Evolutionary conservation across 257 asterid species (phyloP), one percentile per base, ranked within the genome.

Genomic region (Buddleja alternifolia): DNA sequence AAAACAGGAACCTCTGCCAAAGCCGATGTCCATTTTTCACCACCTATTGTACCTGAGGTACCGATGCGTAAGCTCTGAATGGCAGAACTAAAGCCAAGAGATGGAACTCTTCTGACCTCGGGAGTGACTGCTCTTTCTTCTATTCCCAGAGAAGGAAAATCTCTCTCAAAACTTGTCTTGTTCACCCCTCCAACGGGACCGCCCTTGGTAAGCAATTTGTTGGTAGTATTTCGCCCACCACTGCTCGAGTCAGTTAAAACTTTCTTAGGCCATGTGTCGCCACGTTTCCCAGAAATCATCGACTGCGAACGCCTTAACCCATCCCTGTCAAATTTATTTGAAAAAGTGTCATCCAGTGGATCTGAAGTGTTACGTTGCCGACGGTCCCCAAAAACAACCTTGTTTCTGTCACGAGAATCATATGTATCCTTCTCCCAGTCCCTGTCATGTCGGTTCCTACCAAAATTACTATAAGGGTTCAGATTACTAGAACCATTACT

Each of bases 11-110:
- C 90, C 80, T 88, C 96, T 37, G 95, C 97, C 60, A 90, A 76
- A n/a, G 90, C 93, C 0, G 97, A 92, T 8, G 90, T 85, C 95
- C 96, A 92, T 73, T 86, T 90, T 66, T 86, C 95, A 32, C 87
- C 81, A 21, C 74, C 79, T 40, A 44, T 79, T 60, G 71, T 51
- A 72, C 81, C 50, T 41, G 92, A 81, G 70, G 86, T 42, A 52
- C 84, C 74, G 4, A 67, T 39, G 32, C 89, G 84, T 72, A 88
- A 75, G 75, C 82, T 78, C 56, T 75, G 86, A 62, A 83, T 75
- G 64, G 79, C 75, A 66, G 86, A 71, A 85, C 77, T 75, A 73
- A 79, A 57, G 20, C 82, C 95, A 47, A 96, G 97, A 71, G 97
- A 88, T 25, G 84, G 84, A 29, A 84, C 84, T 75, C 96, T 81